These are phyloP conservation scores for Yamadazyma mexicana DNA, from an alignment of 1,139 yeast genomes.

Conservation along the genomic window DNA sequence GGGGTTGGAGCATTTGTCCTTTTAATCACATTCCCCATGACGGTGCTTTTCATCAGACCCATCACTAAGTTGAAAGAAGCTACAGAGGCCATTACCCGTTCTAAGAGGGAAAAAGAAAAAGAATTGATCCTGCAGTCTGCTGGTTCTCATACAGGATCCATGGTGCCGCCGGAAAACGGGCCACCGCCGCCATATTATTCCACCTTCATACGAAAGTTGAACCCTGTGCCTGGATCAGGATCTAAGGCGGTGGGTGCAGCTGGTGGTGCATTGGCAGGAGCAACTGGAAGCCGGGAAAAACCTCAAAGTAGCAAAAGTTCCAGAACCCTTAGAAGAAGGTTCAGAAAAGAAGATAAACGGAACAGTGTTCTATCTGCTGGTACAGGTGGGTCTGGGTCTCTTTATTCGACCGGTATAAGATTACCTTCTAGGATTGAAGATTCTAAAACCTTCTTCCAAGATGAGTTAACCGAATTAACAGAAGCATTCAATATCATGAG, in stretches of 20 bases:
- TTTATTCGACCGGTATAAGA: constrained; percentile 40
- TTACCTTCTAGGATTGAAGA: constrained; percentile 54
- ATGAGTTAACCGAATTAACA: constrained; percentile 84
- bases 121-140: constrained; percentile 4
- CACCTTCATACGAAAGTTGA: constrained; percentile 15
- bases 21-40: constrained; percentile 73
- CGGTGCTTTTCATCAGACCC: constrained; percentile 85
- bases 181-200: constrained; percentile 20
- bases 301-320: background rate
- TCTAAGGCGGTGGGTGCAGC: constrained; percentile 3
- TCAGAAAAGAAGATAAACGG: constrained; percentile 16
- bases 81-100: constrained; percentile 60
- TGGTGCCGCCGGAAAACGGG: constrained; percentile 8
- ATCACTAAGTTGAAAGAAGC: constrained; percentile 79
- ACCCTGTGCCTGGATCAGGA: constrained; percentile 5
- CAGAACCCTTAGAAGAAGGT: background rate
- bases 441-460: constrained; percentile 64
- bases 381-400: constrained; percentile 26
- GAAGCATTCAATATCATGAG: constrained; percentile 92
- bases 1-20: constrained; percentile 79
- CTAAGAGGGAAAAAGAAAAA: constrained; percentile 27
- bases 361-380: constrained; percentile 33
- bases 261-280: background rate
- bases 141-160: constrained; percentile 3
- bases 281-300: constrained; percentile 1